phyloP scores from a whole-genome alignment of 1,284 basidiomycete genomes.

The Pisolithus thermaeus region DNA sequence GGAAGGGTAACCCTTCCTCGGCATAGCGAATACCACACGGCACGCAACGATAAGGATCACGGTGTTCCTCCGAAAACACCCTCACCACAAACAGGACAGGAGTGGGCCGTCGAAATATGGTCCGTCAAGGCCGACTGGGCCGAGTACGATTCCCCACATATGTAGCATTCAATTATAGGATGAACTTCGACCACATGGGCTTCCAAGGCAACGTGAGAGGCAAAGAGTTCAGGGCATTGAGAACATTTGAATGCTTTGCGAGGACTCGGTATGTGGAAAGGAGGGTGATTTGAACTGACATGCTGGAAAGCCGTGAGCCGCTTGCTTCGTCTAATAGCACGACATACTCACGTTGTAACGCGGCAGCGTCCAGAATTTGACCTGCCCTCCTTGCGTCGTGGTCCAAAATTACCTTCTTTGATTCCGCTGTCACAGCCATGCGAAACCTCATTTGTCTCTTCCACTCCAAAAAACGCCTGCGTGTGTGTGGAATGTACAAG shows the following conservation, averaged over 20 bases:
- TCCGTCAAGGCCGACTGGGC: constrained; percentile 25
- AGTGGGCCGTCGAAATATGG: constrained; percentile 26
- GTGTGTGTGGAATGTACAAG: too few species aligned
- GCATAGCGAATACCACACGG: constrained; percentile 19
- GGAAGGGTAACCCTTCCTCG: constrained; percentile 23
- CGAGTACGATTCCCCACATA: constrained; percentile 21
- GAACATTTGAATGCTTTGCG: constrained; percentile 3
- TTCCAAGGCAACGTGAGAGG: constrained; percentile 7
- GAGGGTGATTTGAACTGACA: constrained; percentile 8
- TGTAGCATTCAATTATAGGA: constrained; percentile 14
- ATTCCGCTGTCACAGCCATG: too few species aligned
- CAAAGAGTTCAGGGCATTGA: constrained; percentile 8
- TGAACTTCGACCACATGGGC: constrained; percentile 1
- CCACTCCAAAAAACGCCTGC: too few species aligned
- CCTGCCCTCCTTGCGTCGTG: too few species aligned
- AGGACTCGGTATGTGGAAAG: constrained; percentile 8
- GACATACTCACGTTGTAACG: constrained; percentile 16
- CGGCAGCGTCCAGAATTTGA: constrained; percentile 23
- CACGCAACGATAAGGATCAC: constrained; percentile 20
- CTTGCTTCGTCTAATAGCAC: constrained; percentile 2
- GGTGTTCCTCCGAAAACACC: constrained; percentile 27
- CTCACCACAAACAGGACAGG: constrained; percentile 28
- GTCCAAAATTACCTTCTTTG: too few species aligned
- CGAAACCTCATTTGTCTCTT: too few species aligned
- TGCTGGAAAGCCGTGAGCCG: constrained; percentile 14